Conservation (phyloP, 2,329 filamentous ascomycete species). For the Xylaria digitata region DNA sequence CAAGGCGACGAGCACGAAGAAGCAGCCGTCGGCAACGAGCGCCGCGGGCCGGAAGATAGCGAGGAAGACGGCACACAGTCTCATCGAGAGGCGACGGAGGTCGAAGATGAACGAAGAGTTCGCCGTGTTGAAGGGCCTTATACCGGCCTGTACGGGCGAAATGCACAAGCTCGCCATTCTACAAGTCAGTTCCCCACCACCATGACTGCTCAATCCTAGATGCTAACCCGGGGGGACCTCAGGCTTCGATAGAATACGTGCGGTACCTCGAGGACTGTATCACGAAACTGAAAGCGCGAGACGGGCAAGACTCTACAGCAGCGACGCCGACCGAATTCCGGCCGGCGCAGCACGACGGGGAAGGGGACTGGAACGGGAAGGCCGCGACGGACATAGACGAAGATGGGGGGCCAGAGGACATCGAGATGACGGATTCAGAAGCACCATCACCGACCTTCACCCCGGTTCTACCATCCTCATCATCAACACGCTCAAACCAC, state of each 20-base stretch:
- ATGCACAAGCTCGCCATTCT: constrained; percentile 98
- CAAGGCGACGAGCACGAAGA: constrained; percentile 63
- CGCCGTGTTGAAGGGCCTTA: constrained; percentile 90
- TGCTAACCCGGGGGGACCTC: background rate
- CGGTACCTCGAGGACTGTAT: constrained; percentile 94
- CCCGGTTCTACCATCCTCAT: constrained; percentile 43
- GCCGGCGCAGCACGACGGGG: constrained; percentile 43
- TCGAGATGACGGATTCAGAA: constrained; percentile 71
- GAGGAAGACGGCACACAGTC: constrained; percentile 92
- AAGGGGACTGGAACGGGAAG: constrained; percentile 38
- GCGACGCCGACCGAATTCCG: constrained; percentile 47
- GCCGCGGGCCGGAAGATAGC: constrained; percentile 94
- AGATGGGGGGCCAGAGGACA: constrained; percentile 56
- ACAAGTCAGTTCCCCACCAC: constrained; percentile 69
- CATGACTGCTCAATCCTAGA: background rate
- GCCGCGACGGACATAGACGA: constrained; percentile 54
- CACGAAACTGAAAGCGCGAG: constrained; percentile 76
- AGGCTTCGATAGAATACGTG: constrained; percentile 97
- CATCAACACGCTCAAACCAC: constrained; percentile 50
- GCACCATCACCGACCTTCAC: constrained; percentile 60
- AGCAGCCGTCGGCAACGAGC: constrained; percentile 79
- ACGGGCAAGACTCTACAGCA: constrained; percentile 47
- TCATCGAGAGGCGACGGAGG: constrained; percentile 88
- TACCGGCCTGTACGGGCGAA: constrained; percentile 93
- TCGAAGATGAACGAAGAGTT: constrained; percentile 99